phyloP scores from a whole-genome alignment of 768 basidiomycete genomes.

The Suillus weaverae region DNA sequence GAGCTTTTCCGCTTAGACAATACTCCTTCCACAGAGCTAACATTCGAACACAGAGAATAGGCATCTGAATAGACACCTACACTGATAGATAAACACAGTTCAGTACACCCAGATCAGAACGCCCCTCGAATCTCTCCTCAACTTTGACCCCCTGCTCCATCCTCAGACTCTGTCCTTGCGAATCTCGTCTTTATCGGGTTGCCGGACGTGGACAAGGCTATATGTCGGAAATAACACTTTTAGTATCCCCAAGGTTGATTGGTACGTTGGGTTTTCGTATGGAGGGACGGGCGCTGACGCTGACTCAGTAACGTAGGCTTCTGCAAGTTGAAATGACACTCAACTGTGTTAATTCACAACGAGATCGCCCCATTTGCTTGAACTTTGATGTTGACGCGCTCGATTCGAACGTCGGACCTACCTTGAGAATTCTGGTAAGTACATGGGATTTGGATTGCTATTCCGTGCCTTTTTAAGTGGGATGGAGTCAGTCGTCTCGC shows the following conservation, averaged over 20 bases:
- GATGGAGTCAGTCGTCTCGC: neutral
- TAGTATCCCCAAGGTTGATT: slow-evolving; percentile 85
- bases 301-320: slow-evolving; percentile 54
- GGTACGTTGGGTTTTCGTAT: slow-evolving; percentile 44
- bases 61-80: slow-evolving; percentile 96
- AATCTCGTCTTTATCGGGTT: slow-evolving; percentile 91
- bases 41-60: slow-evolving; percentile 51
- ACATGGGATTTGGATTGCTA: too few relatives aligned
- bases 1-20: slow-evolving; percentile 20
- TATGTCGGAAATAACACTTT: slow-evolving; percentile 71
- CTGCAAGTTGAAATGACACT: slow-evolving; percentile 94
- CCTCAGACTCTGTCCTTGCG: neutral
- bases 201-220: slow-evolving; percentile 84
- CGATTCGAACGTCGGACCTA: slow-evolving; percentile 62
- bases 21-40: slow-evolving; percentile 6
- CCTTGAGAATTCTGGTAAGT: slow-evolving; percentile 81
- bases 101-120: slow-evolving; percentile 87
- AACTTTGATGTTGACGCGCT: slow-evolving; percentile 96
- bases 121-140: slow-evolving; percentile 90
- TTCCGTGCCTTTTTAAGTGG: too few relatives aligned
- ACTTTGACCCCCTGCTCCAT: slow-evolving; percentile 37
- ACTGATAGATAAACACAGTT: slow-evolving; percentile 88
- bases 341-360: slow-evolving; percentile 85
- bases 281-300: slow-evolving; percentile 59
- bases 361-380: slow-evolving; percentile 85